Evolutionary conservation across 1,139 yeast species (phyloP).

Genomic region (Magnusiomyces fungicola): DNA sequence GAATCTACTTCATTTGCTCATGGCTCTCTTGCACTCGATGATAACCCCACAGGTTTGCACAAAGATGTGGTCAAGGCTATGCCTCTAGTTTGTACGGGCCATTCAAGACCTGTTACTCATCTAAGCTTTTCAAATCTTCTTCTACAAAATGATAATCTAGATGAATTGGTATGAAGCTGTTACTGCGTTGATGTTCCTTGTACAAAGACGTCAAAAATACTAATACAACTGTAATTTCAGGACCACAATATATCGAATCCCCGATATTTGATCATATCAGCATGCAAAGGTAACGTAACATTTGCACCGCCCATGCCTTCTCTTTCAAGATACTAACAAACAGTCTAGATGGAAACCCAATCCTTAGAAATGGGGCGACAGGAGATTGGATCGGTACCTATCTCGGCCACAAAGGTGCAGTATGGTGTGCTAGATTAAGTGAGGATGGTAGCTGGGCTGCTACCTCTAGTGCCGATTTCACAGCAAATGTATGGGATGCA

Average conservation of each 20-base stretch:
- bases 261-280: conserved; percentile 27
- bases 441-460: conserved; percentile 26
- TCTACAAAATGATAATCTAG: conserved; percentile 4
- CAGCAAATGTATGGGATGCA: conserved; percentile 34
- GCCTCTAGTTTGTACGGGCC: conserved; percentile 36
- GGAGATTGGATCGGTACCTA: conserved; percentile 38
- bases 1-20: too few species aligned
- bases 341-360: conserved; percentile 36
- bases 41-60: too few species aligned
- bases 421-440: conserved; percentile 33
- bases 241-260: conserved; percentile 2
- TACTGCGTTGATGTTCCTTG: too few species aligned
- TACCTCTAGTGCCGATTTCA: conserved; percentile 35
- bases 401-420: conserved; percentile 36
- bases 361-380: conserved; percentile 34
- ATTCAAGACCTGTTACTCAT: conserved; percentile 36
- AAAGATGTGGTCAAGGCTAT: conserved; percentile 22
- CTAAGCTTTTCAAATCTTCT: conserved; percentile 26
- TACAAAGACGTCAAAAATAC: too few species aligned
- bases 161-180: neutral
- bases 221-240: conserved; percentile 4
- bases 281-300: conserved; percentile 35
- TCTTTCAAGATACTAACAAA: too few species aligned
- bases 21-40: too few species aligned
- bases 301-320: too few species aligned